A percentile compares a stretch with the other conserved stretches of the same genome.
phyloP scores from a whole-genome alignment of 2,329 filamentous ascomycete species.

The Daldinia sp. region DNA sequence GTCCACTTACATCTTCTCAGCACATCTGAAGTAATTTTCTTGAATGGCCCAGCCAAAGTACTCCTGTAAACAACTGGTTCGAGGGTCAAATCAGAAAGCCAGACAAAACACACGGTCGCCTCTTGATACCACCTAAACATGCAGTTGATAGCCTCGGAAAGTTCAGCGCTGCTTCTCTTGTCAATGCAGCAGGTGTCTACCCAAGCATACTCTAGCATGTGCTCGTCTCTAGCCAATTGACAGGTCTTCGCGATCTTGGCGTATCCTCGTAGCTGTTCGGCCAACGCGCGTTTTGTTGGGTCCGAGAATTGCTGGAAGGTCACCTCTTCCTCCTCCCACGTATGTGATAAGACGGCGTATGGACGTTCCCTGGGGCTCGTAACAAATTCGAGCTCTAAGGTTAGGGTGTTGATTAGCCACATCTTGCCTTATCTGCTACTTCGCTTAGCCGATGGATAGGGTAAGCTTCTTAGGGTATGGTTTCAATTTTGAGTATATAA shows the following conservation, averaged over 20 bases:
- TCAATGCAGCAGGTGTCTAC: conserved; percentile 34
- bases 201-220: conserved; percentile 20
- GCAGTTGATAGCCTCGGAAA: conserved; percentile 29
- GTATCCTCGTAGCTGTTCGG: conserved; percentile 1
- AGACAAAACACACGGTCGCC: conserved; percentile 28
- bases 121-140: conserved; percentile 34
- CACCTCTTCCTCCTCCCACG: conserved; percentile 23
- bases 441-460: neutral
- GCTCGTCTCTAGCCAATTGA: conserved; percentile 1
- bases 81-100: conserved; percentile 24
- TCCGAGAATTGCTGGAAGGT: conserved; percentile 17
- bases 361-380: neutral
- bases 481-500: neutral
- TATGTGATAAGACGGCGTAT: conserved; percentile 31
- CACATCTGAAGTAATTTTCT: neutral
- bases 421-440: conserved; percentile 3
- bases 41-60: neutral
- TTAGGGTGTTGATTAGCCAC: conserved; percentile 27
- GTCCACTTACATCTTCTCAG: conserved; percentile 17
- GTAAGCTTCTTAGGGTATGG: neutral
- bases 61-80: neutral
- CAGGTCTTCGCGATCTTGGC: conserved; percentile 26
- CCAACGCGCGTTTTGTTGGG: neutral
- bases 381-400: conserved; percentile 13
- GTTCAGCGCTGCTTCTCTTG: conserved; percentile 18